Evolutionary conservation across 176 grass and related monocot species (phyloP), one percentile per base, ranked within the genome.

Genomic region (Oryza punctata): DNA sequence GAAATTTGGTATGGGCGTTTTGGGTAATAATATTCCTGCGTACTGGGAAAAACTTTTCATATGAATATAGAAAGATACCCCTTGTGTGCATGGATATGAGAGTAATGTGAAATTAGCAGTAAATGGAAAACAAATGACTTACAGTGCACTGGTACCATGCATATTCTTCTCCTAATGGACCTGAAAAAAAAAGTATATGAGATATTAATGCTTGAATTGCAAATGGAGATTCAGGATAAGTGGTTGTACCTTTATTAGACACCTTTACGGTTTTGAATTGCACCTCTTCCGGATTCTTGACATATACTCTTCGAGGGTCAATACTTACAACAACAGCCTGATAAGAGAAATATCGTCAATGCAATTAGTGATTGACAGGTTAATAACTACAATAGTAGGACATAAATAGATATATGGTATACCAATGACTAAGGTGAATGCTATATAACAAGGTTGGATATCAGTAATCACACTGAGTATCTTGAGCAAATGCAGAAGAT

Each of bases 71-170:
- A 15, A 27, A 19, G 21, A 67, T 75, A 84, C 9, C 44, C 44
- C 14, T 41, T 67, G n/a, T 30, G 38, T 67, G 45, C 46, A 84
- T 84, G 63, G 33, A 69, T 66, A 84, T 28, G 14, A 54, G 21
- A 18, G 16, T 33, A 45, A 10, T 6, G 0, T 21, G 67, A 69
- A 68, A 54, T 35, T n/a, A 82, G 65, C 12, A 79, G 30, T 71
- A 44, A 69, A 86, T 68, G 18, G 23, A 80, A 12, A 72, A 27
- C 24, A 45, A 73, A 14, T 38, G 24, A n/a, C 87, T 90, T 90
- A 98, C 96, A 30, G 96, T 98, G 67, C 96, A 98, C 44, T 99
- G 93, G 73, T 96, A 99, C 96, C 96, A 99, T 85, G 93, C 96
- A 78, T 99, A 94, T 85, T 99, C 87, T 92, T 99, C 96, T 78